phyloP scores from a whole-genome alignment of 2,329 filamentous ascomycete genomes.

The Nannizziopsis barbatae region DNA sequence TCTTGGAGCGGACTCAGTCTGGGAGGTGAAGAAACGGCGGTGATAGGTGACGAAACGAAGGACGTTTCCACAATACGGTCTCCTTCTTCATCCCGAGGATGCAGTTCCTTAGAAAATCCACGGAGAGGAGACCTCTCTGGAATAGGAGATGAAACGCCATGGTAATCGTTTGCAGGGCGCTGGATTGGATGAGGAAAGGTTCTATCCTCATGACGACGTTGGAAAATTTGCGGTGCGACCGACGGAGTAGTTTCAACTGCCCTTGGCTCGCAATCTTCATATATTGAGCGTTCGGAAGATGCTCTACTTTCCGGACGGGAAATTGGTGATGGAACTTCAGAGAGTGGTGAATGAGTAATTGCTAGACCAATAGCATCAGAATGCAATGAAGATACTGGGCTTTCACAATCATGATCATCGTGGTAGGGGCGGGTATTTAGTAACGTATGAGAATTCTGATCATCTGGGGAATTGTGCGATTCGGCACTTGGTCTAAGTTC shows the following conservation, averaged over 20 bases:
- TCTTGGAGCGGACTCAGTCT: constrained; percentile 14
- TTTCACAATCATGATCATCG: constrained; percentile 1
- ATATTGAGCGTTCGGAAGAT: constrained; percentile 1
- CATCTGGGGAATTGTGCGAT: too few species aligned
- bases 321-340: constrained; percentile 5
- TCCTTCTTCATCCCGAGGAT: background rate
- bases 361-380: constrained; percentile 6
- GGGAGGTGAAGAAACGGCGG: constrained; percentile 6
- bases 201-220: background rate
- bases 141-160: background rate
- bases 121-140: constrained; percentile 5
- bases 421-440: constrained; percentile 4
- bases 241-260: background rate
- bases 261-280: constrained; percentile 4
- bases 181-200: background rate
- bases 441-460: background rate
- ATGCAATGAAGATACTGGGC: constrained; percentile 12
- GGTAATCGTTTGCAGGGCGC: background rate
- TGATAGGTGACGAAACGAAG: constrained; percentile 14
- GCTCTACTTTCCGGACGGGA: background rate
- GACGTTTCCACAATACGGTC: constrained; percentile 16
- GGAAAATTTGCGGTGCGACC: background rate
- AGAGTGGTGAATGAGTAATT: background rate
- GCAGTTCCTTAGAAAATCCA: background rate
- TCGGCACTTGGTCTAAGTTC: too few species aligned